Percentiles rank a stretch among this genome's conserved stretches.
Conservation (phyloP, 495 filamentous ascomycete genomes). For the Penicillium turbatum region DNA sequence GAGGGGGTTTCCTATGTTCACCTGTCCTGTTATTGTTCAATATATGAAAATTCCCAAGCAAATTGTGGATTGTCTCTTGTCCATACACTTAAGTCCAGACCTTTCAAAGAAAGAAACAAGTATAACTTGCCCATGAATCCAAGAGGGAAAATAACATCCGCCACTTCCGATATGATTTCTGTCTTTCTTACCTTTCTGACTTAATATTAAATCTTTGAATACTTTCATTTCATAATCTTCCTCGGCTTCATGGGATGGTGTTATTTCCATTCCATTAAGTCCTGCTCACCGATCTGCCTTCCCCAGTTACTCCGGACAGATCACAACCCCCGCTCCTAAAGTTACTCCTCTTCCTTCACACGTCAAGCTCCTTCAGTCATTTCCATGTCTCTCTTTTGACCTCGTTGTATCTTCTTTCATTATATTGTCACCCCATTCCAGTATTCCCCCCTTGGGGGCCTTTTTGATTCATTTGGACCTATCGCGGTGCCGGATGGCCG, state of each 20-base stretch:
- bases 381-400: background rate
- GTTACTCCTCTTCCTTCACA: conserved; percentile 19
- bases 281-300: conserved; percentile 18
- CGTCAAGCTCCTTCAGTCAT: background rate
- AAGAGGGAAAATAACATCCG: background rate
- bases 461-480: background rate
- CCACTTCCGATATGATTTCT: background rate
- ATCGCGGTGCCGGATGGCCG: conserved; percentile 18
- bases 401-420: conserved; percentile 4
- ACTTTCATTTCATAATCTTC: background rate
- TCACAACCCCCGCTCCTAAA: conserved; percentile 15
- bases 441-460: conserved; percentile 21
- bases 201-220: background rate
- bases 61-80: too few species aligned
- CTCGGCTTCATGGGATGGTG: background rate
- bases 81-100: too few species aligned
- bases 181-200: background rate
- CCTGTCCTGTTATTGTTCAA: background rate
- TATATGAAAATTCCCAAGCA: too few species aligned
- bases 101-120: too few species aligned
- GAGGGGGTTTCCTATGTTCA: background rate
- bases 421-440: background rate
- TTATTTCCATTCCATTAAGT: background rate
- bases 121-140: too few species aligned
- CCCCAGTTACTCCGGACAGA: conserved; percentile 26